A percentile compares a stretch with the other conserved stretches of the same genome.
phyloP scores from a whole-genome alignment of 805 yeast genomes.

The Saccharomycopsis capsularis region DNA sequence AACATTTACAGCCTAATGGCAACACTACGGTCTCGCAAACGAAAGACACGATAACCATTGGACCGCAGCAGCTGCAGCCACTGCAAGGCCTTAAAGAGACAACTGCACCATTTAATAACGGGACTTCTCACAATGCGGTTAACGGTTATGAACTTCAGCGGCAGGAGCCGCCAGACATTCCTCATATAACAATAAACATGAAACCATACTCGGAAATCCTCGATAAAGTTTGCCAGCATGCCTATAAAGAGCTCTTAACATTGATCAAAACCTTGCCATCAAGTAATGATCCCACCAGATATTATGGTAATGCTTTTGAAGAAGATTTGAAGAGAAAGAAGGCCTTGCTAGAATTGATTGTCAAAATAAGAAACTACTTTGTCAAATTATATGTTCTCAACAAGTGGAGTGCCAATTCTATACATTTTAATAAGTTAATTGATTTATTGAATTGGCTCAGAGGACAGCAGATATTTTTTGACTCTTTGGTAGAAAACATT shows the following conservation, averaged over 20 bases:
- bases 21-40: too few species aligned
- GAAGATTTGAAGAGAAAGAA: constrained; percentile 38
- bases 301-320: constrained; percentile 20
- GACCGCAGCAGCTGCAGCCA: too few species aligned
- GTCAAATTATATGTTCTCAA: constrained; percentile 76
- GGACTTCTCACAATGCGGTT: too few species aligned
- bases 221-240: constrained; percentile 12
- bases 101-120: too few species aligned
- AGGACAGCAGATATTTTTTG: constrained; percentile 66
- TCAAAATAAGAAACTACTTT: constrained; percentile 73
- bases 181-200: constrained; percentile 18
- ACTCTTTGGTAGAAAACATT: constrained; percentile 49
- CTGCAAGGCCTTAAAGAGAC: too few species aligned
- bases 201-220: constrained; percentile 18
- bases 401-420: constrained; percentile 77
- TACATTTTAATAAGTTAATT: constrained; percentile 66
- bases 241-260: constrained; percentile 14
- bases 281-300: constrained; percentile 14
- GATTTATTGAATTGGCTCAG: constrained; percentile 86
- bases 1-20: too few species aligned
- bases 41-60: too few species aligned
- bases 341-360: constrained; percentile 58
- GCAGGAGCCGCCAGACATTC: constrained; percentile 10
- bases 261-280: constrained; percentile 15
- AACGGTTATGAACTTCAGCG: neutral